Evolutionary conservation across 179 eudicot species (phyloP).

Genomic region (Spinacia oleracea): DNA sequence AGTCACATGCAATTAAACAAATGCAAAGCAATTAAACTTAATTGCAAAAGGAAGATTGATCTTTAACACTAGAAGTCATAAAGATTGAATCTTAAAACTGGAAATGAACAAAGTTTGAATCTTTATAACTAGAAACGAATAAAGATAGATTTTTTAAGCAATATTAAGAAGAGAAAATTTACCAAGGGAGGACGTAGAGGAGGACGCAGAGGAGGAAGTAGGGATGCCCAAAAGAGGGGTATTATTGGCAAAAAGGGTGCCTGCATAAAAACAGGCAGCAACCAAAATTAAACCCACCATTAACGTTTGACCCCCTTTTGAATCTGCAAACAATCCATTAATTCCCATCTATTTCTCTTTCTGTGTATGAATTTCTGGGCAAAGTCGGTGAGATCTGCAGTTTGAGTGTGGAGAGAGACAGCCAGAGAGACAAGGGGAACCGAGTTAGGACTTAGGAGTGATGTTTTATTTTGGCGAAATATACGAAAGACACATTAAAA

Average conservation of each 20-base stretch:
- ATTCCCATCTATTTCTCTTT: slow-evolving; percentile 20
- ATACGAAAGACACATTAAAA: background rate
- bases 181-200: slow-evolving; percentile 45
- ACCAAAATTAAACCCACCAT: slow-evolving; percentile 57
- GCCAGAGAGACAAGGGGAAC: background rate
- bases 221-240: slow-evolving; percentile 36
- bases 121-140: background rate
- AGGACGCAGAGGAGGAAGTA: slow-evolving; percentile 28
- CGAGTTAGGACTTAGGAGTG: background rate
- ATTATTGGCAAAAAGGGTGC: slow-evolving; percentile 58
- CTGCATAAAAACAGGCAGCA: slow-evolving; percentile 68
- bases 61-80: no score
- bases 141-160: slow-evolving; percentile 4
- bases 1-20: background rate
- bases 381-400: background rate
- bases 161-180: slow-evolving; percentile 16
- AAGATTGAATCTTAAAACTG: background rate
- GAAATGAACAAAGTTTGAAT: background rate
- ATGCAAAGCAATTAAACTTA: background rate
- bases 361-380: background rate
- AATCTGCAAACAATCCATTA: slow-evolving; percentile 40
- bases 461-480: background rate
- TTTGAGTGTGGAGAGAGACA: background rate
- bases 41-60: background rate
- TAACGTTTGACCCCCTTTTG: slow-evolving; percentile 52